These are phyloP conservation scores for Microsporum audouinii DNA, from an alignment of 2,329 filamentous ascomycete genomes.

Conservation along the genomic window DNA sequence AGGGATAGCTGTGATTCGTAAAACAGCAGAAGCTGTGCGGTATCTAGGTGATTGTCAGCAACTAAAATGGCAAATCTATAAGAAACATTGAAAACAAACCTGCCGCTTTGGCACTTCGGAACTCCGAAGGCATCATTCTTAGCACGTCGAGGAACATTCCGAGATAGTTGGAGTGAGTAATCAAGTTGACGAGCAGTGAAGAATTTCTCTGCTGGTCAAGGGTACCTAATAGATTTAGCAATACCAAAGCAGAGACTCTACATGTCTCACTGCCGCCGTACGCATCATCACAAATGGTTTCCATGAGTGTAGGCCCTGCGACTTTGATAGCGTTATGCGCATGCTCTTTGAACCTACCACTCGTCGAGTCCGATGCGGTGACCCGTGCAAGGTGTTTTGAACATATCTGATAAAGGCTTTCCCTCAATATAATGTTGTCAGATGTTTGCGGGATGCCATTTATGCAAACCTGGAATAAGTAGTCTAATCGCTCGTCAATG, in stretches of 20 bases:
- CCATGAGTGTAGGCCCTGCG: slow-evolving; percentile 69
- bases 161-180: slow-evolving; percentile 82
- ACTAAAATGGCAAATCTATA: not conserved
- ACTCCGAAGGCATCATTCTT: slow-evolving; percentile 62
- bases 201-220: slow-evolving; percentile 62
- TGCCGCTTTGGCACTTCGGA: slow-evolving; percentile 46
- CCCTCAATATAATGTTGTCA: slow-evolving; percentile 59
- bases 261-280: slow-evolving; percentile 71
- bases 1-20: slow-evolving; percentile 70
- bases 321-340: slow-evolving; percentile 61
- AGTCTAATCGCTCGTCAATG: slow-evolving; percentile 77
- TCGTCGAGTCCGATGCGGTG: slow-evolving; percentile 19
- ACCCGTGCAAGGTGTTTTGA: slow-evolving; percentile 63
- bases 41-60: slow-evolving; percentile 32
- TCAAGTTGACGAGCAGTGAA: slow-evolving; percentile 61
- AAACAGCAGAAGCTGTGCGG: slow-evolving; percentile 45
- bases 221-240: slow-evolving; percentile 67
- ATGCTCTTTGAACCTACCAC: slow-evolving; percentile 18
- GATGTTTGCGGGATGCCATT: slow-evolving; percentile 65
- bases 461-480: slow-evolving; percentile 80
- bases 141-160: slow-evolving; percentile 83
- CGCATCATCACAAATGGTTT: slow-evolving; percentile 84
- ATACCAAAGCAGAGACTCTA: slow-evolving; percentile 71
- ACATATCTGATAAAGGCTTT: slow-evolving; percentile 83
- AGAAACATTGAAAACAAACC: slow-evolving; percentile 36